Evolutionary conservation across 1,139 yeast genomes (phyloP), one percentile per base, ranked within the genome.

Genomic region (Suzukiozyma palmioleophila): DNA sequence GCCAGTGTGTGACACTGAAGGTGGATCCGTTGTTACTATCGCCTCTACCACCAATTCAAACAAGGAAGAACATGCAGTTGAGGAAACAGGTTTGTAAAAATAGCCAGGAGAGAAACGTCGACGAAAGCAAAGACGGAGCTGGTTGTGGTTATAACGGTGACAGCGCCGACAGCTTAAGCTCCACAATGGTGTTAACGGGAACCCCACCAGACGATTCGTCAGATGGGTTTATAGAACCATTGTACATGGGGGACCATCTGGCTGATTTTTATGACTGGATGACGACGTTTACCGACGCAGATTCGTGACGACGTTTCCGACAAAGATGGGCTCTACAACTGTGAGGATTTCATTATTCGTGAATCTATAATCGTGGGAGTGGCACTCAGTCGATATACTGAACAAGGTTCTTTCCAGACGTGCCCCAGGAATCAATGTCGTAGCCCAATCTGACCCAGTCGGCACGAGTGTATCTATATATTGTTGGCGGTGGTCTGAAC

Each of bases 401-500:
- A 1, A 59, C 60, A 27, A 58, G 39, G 22, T 49, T 42, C 36
- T 50, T 53, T 24, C 50, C 56, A 3, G 54, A 55, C 31, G 46
- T 39, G 9, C 70, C 67, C 40, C 57, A 62, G 3, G 66, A 56
- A 15, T 60, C 69, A 3, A 56, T 56, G 30, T 54, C 57, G 45
- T 59, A 67, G 7, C 75, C 76, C 39, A 70, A 54, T 35, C 59
- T 52, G n/a, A 52, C 54, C 73, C 73, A 67, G 40, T 68, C 73
- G 6, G 47, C 40, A 35, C 57, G 55, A 18, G 50, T 62, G 47
- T 64, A 52, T 29, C 52, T 50, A 45, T 66, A 70, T 8, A 64
- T 50, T 3, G 51, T 47, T 1, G 72, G 64, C 1, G 67, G 67
- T 2, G 54, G 52, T 26, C 47, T 53, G 41, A 50, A 64, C 11